Evolutionary conservation across 1,284 basidiomycete species (phyloP).

Genomic region (Puccinia coronata): DNA sequence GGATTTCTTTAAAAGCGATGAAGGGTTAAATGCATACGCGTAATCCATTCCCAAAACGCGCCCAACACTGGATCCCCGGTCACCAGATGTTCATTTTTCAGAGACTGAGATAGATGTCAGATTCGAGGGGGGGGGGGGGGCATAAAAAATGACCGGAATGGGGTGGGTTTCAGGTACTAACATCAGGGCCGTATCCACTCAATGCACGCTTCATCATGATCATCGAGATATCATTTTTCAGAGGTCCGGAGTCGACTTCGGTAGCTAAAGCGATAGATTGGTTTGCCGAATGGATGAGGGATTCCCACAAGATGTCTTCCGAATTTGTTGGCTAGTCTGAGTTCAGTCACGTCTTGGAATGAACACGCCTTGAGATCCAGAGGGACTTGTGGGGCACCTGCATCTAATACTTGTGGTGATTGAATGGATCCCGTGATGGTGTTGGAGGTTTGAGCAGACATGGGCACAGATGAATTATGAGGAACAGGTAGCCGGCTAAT

Average conservation of each 20-base stretch:
- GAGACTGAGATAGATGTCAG: constrained; percentile 14
- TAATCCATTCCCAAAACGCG: constrained; percentile 46
- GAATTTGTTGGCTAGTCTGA: constrained; percentile 44
- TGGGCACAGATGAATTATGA: neutral
- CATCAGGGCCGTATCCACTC: constrained; percentile 40
- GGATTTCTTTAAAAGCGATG: neutral
- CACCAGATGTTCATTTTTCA: constrained; percentile 33
- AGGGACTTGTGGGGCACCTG: constrained; percentile 3
- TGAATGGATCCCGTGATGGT: neutral
- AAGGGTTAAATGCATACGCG: neutral
- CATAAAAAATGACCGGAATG: neutral
- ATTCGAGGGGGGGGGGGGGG: neutral
- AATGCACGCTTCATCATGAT: constrained; percentile 34
- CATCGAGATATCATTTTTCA: constrained; percentile 29
- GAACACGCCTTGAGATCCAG: constrained; percentile 4
- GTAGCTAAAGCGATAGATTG: neutral
- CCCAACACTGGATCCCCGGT: constrained; percentile 11
- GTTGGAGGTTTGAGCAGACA: constrained; percentile 5
- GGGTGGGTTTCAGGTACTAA: neutral
- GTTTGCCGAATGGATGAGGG: neutral
- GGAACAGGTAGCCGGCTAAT: neutral
- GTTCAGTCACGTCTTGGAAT: constrained; percentile 36
- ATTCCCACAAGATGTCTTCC: constrained; percentile 30
- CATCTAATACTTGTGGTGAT: neutral
- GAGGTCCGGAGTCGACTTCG: neutral